Evolutionary conservation across 2,329 filamentous ascomycete genomes (phyloP), one percentile per base, ranked within the genome.

Genomic region (Cucurbitaria berberidis): DNA sequence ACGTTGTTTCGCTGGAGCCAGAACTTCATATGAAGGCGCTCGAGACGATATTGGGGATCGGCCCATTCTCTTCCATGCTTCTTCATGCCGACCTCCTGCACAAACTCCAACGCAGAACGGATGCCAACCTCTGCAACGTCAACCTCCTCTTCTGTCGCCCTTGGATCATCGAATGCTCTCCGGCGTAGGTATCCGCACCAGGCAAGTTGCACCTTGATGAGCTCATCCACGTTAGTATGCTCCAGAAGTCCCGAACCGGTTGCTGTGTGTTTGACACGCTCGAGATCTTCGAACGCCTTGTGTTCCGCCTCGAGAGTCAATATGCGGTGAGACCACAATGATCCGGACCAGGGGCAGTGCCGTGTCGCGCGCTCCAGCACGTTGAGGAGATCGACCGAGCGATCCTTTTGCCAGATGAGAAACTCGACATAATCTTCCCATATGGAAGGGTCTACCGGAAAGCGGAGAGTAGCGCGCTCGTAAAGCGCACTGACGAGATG

Each of bases 141-240:
- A 27, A 89, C 82, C 48, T 93, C 78, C 46, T 82, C 90, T 70
- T 97, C 93, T 1, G 85, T 85, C 1, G 89, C 86, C 53, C 86
- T 85, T 1, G 86, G 82, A 50, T 86, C 81, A 53, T 87, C 81
- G 78, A 96, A 92, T 16, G 93, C 91, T 43, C 88, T 88, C 21
- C 95, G 89, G 62, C 93, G 91, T 18, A 99, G 82, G 64, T 93
- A 98, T 44, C 91, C 92, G 69, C 93, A 97, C 95, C 95, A 99
- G 0, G 93, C 89, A 47, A 91, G 87, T 68, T 97, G 92, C 68
- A 98, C 91, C 66, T 96, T 91, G 53, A 98, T 84, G 27, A 97
- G 86, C 61, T 93, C 90, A 44, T 91, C 86, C 82, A 97, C 89
- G 21, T 92, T 93, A 56, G 91, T 87, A 58, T 89, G 87, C 71